Evolutionary conservation across 306 rosid species (phyloP).

Genomic region (Inga leiocalycina): DNA sequence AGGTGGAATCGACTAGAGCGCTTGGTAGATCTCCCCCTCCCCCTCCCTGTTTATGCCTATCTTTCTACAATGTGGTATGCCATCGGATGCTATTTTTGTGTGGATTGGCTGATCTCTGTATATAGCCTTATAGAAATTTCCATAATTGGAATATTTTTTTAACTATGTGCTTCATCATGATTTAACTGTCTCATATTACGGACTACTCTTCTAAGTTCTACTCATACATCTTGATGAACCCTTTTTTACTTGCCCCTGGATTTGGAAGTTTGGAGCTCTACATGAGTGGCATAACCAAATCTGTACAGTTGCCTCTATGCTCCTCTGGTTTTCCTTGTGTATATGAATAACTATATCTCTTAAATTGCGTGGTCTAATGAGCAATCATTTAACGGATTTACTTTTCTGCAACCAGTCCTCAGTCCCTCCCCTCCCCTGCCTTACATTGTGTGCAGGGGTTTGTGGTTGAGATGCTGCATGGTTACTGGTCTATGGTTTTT

Average conservation of each 20-base stretch:
- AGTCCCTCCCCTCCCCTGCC: background rate
- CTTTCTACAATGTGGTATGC: background rate
- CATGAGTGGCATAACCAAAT: background rate
- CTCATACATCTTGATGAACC: background rate
- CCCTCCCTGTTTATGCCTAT: background rate
- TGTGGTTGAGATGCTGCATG: background rate
- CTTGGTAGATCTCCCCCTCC: conserved; percentile 53
- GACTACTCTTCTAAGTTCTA: background rate
- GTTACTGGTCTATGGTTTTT: background rate
- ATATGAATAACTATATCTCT: background rate
- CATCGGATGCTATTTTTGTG: conserved; percentile 11
- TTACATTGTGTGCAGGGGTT: background rate
- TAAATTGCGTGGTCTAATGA: background rate
- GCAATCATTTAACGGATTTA: background rate
- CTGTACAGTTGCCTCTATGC: background rate
- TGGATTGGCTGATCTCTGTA: conserved; percentile 21
- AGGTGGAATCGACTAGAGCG: conserved; percentile 98
- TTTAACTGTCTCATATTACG: conserved; percentile 6
- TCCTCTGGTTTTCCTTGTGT: background rate
- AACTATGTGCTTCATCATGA: background rate
- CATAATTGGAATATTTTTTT: conserved; percentile 7
- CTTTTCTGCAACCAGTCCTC: background rate
- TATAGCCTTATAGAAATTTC: conserved; percentile 18
- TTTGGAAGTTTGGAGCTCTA: too few relatives aligned
- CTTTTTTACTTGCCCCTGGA: background rate